Conservation (phyloP, 2,329 filamentous ascomycete genomes). For the Penicillium olsonii region DNA sequence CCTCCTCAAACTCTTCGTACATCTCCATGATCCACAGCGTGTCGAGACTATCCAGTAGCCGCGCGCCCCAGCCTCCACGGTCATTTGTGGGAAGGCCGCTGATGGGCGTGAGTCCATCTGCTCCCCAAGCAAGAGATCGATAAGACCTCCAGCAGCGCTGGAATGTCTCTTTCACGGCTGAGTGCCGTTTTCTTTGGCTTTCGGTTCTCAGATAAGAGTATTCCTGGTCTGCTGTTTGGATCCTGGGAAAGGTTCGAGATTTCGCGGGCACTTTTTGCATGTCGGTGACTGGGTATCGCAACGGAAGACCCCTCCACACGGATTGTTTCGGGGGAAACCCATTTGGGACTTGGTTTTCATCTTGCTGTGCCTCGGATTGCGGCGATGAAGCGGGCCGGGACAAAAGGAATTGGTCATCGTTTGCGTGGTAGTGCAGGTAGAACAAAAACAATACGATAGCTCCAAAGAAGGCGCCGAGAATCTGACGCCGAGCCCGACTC, state of each 20-base stretch:
- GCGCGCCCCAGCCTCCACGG: conserved; percentile 87
- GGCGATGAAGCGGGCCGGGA: not conserved
- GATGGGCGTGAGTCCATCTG: conserved; percentile 80
- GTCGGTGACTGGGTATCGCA: conserved; percentile 11
- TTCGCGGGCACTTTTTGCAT: conserved; percentile 2
- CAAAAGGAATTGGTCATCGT: not conserved
- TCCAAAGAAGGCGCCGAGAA: conserved; percentile 11
- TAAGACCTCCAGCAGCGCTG: conserved; percentile 78
- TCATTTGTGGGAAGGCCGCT: conserved; percentile 67
- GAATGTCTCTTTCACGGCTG: conserved; percentile 70
- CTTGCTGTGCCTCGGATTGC: not conserved
- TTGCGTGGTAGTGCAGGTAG: conserved; percentile 43
- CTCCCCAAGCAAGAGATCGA: conserved; percentile 72
- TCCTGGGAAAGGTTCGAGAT: not conserved
- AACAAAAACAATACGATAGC: conserved; percentile 10
- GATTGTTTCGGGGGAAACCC: not conserved
- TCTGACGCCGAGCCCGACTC: conserved; percentile 17
- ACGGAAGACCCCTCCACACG: conserved; percentile 12
- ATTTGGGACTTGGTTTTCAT: not conserved
- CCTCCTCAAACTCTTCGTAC: conserved; percentile 73
- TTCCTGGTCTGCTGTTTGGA: conserved; percentile 7
- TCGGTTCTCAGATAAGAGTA: conserved; percentile 2
- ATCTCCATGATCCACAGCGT: conserved; percentile 83
- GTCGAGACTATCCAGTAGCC: conserved; percentile 75
- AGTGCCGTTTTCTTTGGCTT: conserved; percentile 19